Conservation (phyloP, 108 stramenopile genomes). For the Skeletonema costatum region DNA sequence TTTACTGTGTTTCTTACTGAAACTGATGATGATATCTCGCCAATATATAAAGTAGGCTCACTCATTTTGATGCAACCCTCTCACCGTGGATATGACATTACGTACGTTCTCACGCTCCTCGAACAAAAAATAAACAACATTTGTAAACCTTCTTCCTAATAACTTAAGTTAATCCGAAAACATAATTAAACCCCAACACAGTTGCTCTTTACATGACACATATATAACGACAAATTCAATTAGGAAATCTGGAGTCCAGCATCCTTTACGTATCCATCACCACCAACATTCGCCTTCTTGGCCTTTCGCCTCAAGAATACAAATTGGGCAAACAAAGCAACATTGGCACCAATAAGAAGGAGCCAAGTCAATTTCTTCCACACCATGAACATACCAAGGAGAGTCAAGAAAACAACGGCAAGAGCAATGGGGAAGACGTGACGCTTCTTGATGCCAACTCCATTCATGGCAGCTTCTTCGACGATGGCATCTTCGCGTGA, state of each 20-base stretch:
- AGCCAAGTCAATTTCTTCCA: conserved; percentile 50
- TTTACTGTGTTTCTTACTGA: too few species aligned
- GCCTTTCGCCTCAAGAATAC: conserved; percentile 50
- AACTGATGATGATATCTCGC: too few species aligned
- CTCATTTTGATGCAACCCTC: too few species aligned
- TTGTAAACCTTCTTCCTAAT: background rate
- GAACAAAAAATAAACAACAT: background rate
- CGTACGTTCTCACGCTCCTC: too few species aligned
- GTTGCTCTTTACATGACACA: background rate
- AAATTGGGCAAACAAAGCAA: conserved; percentile 45
- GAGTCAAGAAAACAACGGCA: conserved; percentile 35
- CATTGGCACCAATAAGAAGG: conserved; percentile 39
- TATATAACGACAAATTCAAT: background rate
- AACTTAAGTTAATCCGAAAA: background rate
- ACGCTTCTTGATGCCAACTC: conserved; percentile 45
- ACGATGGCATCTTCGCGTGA: conserved; percentile 49
- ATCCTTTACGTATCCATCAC: conserved; percentile 37
- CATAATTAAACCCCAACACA: background rate
- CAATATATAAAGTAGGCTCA: too few species aligned
- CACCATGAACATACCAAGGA: conserved; percentile 43
- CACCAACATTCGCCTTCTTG: conserved; percentile 24
- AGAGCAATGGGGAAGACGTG: conserved; percentile 50
- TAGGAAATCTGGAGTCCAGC: conserved; percentile 41
- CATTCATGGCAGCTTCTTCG: conserved; percentile 51
- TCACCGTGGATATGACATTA: too few species aligned